Evolutionary conservation across 208 protist genomes (phyloP).

Genomic region (Endotrypanum monterogeii): DNA sequence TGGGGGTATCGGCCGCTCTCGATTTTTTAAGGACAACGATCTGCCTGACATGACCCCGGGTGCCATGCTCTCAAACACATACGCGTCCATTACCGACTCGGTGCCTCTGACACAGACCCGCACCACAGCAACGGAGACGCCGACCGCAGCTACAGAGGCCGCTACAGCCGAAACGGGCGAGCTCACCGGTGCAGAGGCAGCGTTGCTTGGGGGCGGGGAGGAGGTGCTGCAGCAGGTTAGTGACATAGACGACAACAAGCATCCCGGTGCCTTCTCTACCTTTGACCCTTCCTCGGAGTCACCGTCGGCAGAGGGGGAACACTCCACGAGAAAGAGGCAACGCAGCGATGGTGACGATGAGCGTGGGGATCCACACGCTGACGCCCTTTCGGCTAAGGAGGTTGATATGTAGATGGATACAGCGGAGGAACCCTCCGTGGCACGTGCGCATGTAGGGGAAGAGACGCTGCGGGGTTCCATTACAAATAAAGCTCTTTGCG

Average conservation of each 20-base stretch:
- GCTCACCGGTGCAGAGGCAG: not conserved
- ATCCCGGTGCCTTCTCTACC: not conserved
- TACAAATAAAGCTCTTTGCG: too few relatives aligned
- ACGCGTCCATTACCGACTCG: constrained; percentile 22
- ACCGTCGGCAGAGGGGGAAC: not conserved
- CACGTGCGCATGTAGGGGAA: not conserved
- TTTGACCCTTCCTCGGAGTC: too few relatives aligned
- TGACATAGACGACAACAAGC: not conserved
- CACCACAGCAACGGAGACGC: not conserved
- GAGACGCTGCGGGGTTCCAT: not conserved
- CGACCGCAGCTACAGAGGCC: not conserved
- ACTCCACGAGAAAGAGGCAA: not conserved
- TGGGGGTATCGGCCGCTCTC: constrained; percentile 63
- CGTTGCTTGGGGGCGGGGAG: constrained; percentile 1
- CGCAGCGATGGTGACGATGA: constrained; percentile 1
- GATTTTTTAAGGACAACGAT: constrained; percentile 74
- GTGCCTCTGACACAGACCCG: not conserved
- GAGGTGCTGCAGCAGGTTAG: not conserved
- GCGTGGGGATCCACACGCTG: not conserved
- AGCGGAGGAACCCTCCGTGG: not conserved
- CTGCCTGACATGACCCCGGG: constrained; percentile 31
- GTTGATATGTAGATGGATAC: not conserved
- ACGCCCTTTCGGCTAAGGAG: not conserved
- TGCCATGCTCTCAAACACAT: constrained; percentile 27
- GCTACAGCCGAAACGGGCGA: not conserved